A percentile compares a stretch with the other conserved stretches of the same genome.
phyloP scores from a whole-genome alignment of 148 eudicot species.

The Dysphania ambrosioides region DNA sequence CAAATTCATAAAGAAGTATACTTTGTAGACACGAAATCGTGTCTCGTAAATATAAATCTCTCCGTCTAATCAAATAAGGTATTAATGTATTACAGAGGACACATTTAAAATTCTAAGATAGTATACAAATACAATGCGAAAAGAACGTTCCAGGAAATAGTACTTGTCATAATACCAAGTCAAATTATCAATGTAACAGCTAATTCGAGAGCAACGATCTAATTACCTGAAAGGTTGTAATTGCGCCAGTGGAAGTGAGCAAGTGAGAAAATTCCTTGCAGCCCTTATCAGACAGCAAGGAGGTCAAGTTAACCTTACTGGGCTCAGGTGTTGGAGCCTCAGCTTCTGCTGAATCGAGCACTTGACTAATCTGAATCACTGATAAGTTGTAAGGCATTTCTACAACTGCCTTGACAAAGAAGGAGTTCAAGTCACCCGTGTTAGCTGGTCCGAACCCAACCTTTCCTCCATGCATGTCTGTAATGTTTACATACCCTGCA shows the following conservation, averaged over 20 bases:
- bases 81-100: too few species aligned
- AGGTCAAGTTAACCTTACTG: slow-evolving; percentile 32
- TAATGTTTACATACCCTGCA: slow-evolving; percentile 74
- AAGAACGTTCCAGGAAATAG: too few species aligned
- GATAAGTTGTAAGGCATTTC: slow-evolving; percentile 66
- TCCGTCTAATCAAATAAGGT: too few species aligned
- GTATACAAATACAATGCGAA: too few species aligned
- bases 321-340: slow-evolving; percentile 78
- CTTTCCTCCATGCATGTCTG: slow-evolving; percentile 64
- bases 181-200: too few species aligned
- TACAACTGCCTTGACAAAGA: slow-evolving; percentile 49
- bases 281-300: slow-evolving; percentile 46
- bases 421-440: slow-evolving; percentile 31
- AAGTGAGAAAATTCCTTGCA: slow-evolving; percentile 55
- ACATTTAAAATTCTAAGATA: too few species aligned
- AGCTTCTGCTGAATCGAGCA: slow-evolving; percentile 50
- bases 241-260: slow-evolving; percentile 41
- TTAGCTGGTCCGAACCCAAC: slow-evolving; percentile 58
- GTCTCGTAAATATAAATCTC: too few species aligned
- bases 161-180: too few species aligned
- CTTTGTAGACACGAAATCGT: too few species aligned
- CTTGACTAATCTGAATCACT: slow-evolving; percentile 56
- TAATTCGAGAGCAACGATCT: too few species aligned
- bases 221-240: slow-evolving; percentile 38
- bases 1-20: too few species aligned